A percentile compares a stretch with the other conserved stretches of the same genome.
Conservation (phyloP, 2,329 filamentous ascomycete genomes). For the Achaetomium macrosporum region DNA sequence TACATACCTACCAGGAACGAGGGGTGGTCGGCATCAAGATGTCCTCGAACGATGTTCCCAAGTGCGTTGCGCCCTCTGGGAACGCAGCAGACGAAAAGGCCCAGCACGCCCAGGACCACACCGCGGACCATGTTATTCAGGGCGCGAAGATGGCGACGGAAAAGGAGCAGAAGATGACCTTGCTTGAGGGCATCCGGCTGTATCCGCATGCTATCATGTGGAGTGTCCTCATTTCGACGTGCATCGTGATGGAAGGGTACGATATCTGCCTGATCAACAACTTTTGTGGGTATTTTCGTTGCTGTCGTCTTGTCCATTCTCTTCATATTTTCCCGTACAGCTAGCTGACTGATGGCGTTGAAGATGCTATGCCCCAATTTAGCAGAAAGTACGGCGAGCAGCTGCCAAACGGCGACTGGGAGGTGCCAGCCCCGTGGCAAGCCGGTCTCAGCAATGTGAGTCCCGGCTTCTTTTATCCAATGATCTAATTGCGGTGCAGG, state of each 20-base stretch:
- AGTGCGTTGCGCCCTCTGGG: constrained; percentile 11
- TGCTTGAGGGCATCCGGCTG: constrained; percentile 69
- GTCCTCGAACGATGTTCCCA: constrained; percentile 5
- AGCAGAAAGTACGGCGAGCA: constrained; percentile 51
- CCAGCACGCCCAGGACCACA: constrained; percentile 20
- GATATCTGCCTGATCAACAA: constrained; percentile 77
- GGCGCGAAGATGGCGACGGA: constrained; percentile 47
- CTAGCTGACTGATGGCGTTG: constrained; percentile 11
- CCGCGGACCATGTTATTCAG: constrained; percentile 35
- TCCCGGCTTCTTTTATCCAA: background rate
- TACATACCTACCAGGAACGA: too few species aligned
- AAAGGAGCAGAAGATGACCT: constrained; percentile 63
- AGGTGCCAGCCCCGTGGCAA: constrained; percentile 58
- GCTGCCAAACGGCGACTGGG: constrained; percentile 41
- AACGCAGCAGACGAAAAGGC: constrained; percentile 12
- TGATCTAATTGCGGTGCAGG: background rate
- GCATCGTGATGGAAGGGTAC: constrained; percentile 88
- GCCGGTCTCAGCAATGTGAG: constrained; percentile 51
- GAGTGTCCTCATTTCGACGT: constrained; percentile 82
- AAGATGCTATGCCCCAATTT: constrained; percentile 51
- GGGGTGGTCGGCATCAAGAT: background rate
- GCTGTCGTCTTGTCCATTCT: background rate
- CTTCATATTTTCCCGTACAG: background rate
- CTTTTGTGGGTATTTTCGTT: constrained; percentile 50
- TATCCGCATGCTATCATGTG: constrained; percentile 84